These are phyloP conservation scores for Fusarium irregulare DNA, from an alignment of 2,329 filamentous ascomycete genomes.

Conservation along the genomic window DNA sequence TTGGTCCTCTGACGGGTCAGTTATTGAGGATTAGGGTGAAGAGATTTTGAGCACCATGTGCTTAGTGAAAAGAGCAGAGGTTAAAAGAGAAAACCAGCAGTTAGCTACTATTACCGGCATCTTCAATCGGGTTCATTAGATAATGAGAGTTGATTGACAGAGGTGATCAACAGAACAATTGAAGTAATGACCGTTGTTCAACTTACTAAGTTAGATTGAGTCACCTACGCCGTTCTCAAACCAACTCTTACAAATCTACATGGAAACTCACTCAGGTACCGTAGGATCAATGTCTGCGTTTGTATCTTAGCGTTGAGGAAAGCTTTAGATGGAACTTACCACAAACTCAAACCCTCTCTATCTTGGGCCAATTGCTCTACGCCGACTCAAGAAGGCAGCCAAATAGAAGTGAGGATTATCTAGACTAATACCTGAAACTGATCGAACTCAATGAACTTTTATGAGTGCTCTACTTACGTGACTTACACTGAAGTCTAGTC, in stretches of 20 bases:
- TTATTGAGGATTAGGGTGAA: constrained; percentile 1
- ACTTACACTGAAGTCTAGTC: neutral
- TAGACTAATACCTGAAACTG: neutral
- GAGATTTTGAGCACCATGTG: neutral
- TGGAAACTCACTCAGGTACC: neutral
- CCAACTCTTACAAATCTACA: neutral
- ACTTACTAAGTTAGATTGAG: neutral
- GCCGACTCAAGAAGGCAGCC: constrained; percentile 32
- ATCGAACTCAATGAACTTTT: neutral
- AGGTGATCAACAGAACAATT: neutral
- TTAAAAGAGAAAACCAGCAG: neutral
- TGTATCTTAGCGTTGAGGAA: neutral
- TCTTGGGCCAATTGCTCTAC: constrained; percentile 17
- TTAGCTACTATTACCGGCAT: neutral
- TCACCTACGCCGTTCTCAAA: neutral
- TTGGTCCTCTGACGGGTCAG: neutral
- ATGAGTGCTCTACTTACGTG: neutral
- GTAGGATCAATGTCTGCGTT: neutral
- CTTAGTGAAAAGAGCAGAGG: neutral
- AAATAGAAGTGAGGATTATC: neutral
- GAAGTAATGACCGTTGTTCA: neutral
- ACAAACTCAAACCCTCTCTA: neutral
- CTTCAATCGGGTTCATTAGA: neutral
- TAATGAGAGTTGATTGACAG: neutral
- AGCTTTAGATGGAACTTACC: neutral